Evolutionary conservation across 371 early-diverging fungal species (phyloP), one percentile per base, ranked within the genome.

Genomic region (Amoeboaphelidium protococcarum): DNA sequence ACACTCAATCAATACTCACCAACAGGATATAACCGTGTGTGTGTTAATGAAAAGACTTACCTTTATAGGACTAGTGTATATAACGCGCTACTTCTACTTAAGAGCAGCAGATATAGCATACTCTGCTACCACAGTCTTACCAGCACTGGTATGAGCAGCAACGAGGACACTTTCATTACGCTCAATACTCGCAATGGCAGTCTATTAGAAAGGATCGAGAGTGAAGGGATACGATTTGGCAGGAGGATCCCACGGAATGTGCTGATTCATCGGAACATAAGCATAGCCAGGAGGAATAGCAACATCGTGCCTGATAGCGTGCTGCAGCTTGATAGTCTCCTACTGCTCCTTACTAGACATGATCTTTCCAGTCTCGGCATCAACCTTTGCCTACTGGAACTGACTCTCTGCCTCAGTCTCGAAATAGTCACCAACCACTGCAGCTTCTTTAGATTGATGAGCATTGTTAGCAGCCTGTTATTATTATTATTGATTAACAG

Each of bases 61-160:
- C 70, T 95, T 99, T 64, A 99, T 99, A 2, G 99, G 99, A 49
- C 81, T 80, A 21, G 99, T 99, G 58, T 99, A 99, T 51, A 99
- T 89, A 19, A 99, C 97, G 40, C 98, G 71, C 64, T 98, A 97
- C 54, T 89, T 91, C 52, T 83, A 73, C 41, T 71, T 72, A 53
- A 98, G 58, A 49, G 82, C 73, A 54, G 85, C 82, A 0, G 97
- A 96, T 58, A 99, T 98, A 0, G 98, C 98, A 63, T 98, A 98
- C 62, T 99, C 99, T 20, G 99, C 99, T 2, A 98, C 92, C 1
- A 98, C 97, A 0, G 99, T 99, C 62, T 99, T 99, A 50, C 99
- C 99, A 16, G 98, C 97, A 22, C 84, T 83, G 0, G 99, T 99
- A 53, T 99, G 99, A 1, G 99, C 99, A 48, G 86, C 75, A 1